Base-by-base conservation (phyloP, 2,329 filamentous ascomycete genomes). In the Chrysosporium queenslandicum region DNA sequence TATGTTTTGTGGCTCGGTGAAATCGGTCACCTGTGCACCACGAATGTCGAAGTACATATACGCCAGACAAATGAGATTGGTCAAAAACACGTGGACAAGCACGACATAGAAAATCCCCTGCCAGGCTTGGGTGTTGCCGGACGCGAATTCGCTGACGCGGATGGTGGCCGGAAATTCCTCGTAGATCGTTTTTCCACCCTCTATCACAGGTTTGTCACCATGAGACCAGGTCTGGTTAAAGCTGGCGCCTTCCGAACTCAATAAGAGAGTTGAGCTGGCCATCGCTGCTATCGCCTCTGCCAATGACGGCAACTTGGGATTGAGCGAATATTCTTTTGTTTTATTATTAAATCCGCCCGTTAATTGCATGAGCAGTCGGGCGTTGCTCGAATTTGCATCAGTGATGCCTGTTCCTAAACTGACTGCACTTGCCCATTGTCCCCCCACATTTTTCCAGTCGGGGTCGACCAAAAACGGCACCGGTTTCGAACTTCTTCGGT, bases 1-100 rank as follows among this genome's bases (percentile, higher is more conserved):
- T 1, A 89, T 69, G 62, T 89, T 89, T 50, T 83, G 80, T 0
- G 86, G 84, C 60, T 91, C 86, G 0, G 82, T 86, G 62, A 85
- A 89, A 68, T 91, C 87, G 0, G 84, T 89, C 6, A 91, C 79
- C 20, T 87, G 76, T 0, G 79, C 78, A 0, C 71, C 71, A 4
- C 71, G 63, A 57, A 76, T 61, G 50, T 79, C 72, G 43, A 78
- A 62, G 47, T 83, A 64, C 56, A 84, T 74, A 66, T 87, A 0
- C 87, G 69, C 53, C 83, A 85, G 36, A 83, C 70, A 51, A 16
- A 51, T 27, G 20, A 51, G 23, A 82, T 54, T 63, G 86, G 89
- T 59, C 21, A 78, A 56, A 60, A 88, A 86, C 1, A 86, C 81
- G 12, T 81, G 66, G 1, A 76, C 61, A 0, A 91, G 76, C 0